Conservation (phyloP, 2,329 filamentous ascomycete species). For the Penicillium rolfsii region DNA sequence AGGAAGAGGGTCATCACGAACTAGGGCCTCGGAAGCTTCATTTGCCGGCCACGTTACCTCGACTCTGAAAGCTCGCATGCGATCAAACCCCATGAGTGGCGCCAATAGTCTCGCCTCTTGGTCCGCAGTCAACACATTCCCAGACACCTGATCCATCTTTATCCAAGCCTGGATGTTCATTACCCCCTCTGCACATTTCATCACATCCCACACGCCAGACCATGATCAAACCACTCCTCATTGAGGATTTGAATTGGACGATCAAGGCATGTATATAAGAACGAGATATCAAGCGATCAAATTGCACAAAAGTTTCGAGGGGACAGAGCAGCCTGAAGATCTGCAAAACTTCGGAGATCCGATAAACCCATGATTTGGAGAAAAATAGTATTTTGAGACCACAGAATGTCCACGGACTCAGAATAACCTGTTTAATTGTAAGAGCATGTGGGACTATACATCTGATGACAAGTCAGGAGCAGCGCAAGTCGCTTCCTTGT, state of each 20-base stretch:
- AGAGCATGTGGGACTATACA: background rate
- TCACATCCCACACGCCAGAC: background rate
- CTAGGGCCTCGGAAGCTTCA: background rate
- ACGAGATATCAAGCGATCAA: slow-evolving; percentile 2
- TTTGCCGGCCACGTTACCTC: background rate
- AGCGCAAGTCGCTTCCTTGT: background rate
- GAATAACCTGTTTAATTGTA: background rate
- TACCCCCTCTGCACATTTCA: background rate
- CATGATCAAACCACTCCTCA: background rate
- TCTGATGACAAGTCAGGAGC: background rate
- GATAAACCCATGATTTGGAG: background rate
- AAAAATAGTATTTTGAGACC: background rate
- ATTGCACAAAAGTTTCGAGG: background rate
- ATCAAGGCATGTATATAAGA: background rate
- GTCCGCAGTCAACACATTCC: background rate
- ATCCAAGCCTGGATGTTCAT: background rate
- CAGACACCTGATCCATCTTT: background rate
- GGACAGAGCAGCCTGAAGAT: background rate
- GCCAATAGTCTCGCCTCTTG: background rate
- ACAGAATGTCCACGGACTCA: background rate
- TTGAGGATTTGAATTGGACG: background rate
- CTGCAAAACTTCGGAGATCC: background rate
- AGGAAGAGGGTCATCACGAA: background rate
- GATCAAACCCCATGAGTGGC: background rate
- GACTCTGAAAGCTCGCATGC: background rate